These are phyloP conservation scores for Chamaenerion angustifolium DNA, from an alignment of 345 rosid species.

Conservation along the genomic window DNA sequence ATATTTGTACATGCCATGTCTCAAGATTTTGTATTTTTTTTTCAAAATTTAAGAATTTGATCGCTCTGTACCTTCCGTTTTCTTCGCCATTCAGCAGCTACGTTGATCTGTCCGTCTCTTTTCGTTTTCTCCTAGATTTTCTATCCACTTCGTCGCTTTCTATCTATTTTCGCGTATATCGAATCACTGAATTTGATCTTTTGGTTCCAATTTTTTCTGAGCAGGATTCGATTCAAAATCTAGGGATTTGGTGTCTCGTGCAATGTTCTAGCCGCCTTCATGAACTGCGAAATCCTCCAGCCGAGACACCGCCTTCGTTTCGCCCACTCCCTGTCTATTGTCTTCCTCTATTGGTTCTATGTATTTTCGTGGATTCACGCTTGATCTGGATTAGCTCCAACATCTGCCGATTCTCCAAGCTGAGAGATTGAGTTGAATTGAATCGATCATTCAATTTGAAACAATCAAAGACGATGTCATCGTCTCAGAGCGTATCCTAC, in stretches of 20 bases:
- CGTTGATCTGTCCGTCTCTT: not conserved
- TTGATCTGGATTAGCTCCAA: not conserved
- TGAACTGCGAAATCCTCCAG: conserved; percentile 30
- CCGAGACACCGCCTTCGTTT: conserved; percentile 62
- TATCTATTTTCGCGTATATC: too few species aligned
- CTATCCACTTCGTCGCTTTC: not conserved
- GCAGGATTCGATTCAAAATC: not conserved
- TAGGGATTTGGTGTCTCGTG: not conserved
- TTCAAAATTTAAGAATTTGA: too few species aligned
- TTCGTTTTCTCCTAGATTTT: not conserved
- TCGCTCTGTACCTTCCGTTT: not conserved
- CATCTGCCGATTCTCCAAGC: not conserved
- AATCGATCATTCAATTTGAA: not conserved
- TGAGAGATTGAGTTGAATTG: not conserved
- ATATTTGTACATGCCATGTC: too few species aligned
- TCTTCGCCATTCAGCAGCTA: not conserved
- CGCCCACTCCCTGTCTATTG: conserved; percentile 86
- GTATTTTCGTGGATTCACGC: conserved; percentile 47
- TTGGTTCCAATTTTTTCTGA: not conserved
- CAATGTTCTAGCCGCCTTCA: conserved; percentile 22
- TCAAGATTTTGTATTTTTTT: too few species aligned
- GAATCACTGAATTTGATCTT: too few species aligned
- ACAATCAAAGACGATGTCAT: conserved; percentile 14
- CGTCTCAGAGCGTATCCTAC: conserved; percentile 29
- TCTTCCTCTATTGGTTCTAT: conserved; percentile 82